These are phyloP conservation scores for Penicillium sp. DNA, from an alignment of 2,329 filamentous ascomycete species.

Conservation along the genomic window DNA sequence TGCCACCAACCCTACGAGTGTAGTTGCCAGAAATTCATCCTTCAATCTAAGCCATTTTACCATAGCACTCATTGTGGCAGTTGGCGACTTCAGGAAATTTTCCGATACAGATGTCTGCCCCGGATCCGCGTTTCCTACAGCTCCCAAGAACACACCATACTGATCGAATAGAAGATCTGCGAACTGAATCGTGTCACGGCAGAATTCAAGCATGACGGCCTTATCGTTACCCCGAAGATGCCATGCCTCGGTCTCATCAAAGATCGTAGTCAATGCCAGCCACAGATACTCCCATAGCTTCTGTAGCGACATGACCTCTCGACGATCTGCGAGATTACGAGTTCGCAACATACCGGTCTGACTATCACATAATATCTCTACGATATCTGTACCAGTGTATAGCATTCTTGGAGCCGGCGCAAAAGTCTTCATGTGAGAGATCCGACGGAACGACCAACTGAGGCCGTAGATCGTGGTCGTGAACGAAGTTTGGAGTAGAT, in stretches of 20 bases:
- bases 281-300: constrained; percentile 84
- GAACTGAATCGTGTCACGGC: constrained; percentile 91
- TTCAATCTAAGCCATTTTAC: constrained; percentile 87
- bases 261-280: constrained; percentile 76
- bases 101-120: constrained; percentile 45
- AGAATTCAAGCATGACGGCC: constrained; percentile 82
- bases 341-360: constrained; percentile 62
- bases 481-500: constrained; percentile 59
- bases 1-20: constrained; percentile 75
- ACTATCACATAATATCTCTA: constrained; percentile 63
- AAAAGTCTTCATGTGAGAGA: constrained; percentile 58
- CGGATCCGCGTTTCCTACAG: constrained; percentile 52
- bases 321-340: constrained; percentile 53
- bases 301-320: constrained; percentile 65
- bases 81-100: constrained; percentile 63
- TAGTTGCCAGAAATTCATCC: constrained; percentile 79
- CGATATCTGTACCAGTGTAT: constrained; percentile 60
- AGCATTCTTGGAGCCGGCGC: constrained; percentile 60
- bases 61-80: constrained; percentile 64
- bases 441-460: constrained; percentile 55
- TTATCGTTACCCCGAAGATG: constrained; percentile 68
- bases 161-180: constrained; percentile 81
- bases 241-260: constrained; percentile 81
- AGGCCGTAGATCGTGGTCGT: constrained; percentile 56
- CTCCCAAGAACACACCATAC: constrained; percentile 76